These are phyloP conservation scores for Eleusine coracana DNA, from an alignment of 176 grass and related monocot genomes.

Conservation along the genomic window DNA sequence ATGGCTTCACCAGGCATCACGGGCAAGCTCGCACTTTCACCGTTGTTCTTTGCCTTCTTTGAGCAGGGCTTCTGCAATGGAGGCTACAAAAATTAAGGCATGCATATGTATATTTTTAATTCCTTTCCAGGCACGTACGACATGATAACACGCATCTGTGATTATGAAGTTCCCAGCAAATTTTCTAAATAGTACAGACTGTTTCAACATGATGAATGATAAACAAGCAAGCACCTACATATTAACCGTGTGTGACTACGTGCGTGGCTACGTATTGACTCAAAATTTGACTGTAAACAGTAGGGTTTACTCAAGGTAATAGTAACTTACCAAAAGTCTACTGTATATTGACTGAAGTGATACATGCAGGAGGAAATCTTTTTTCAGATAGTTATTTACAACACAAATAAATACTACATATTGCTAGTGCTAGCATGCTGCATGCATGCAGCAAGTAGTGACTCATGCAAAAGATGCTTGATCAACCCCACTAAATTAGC, in stretches of 20 bases:
- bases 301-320: not conserved
- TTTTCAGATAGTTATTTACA: not conserved
- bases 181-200: not conserved
- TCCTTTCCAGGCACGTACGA: not conserved
- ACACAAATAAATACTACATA: not conserved
- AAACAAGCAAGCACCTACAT: no score
- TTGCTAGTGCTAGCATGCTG: no score
- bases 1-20: not conserved
- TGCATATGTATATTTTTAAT: not conserved
- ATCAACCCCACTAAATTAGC: not conserved
- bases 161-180: not conserved
- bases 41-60: not conserved
- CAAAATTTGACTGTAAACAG: not conserved
- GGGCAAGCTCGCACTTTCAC: not conserved
- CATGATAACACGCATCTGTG: not conserved
- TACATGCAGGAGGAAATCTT: not conserved
- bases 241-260: no score
- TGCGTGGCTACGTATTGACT: not conserved
- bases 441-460: not conserved
- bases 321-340: not conserved
- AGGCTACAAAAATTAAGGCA: not conserved
- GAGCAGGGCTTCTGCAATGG: not conserved
- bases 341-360: not conserved
- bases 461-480: not conserved
- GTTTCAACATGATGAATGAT: not conserved